Conservation (phyloP, 1,284 basidiomycete genomes). For the Papiliotrema flavescens region DNA sequence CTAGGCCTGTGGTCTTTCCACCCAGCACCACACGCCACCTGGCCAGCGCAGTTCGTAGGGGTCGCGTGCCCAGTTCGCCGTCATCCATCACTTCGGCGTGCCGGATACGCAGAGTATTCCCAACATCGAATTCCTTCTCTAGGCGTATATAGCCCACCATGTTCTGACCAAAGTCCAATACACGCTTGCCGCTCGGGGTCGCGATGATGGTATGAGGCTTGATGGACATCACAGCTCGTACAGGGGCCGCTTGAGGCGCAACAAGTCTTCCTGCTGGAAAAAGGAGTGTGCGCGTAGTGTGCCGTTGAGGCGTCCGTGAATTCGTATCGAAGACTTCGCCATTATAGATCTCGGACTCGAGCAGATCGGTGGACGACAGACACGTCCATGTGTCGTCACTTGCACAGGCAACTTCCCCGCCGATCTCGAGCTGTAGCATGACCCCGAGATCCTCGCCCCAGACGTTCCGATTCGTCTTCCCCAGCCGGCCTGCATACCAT, state of each 20-base stretch:
- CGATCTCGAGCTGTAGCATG: conserved; percentile 24
- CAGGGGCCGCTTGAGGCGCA: conserved; percentile 28
- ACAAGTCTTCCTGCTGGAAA: conserved; percentile 14
- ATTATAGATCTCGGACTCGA: conserved; percentile 31
- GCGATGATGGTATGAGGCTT: conserved; percentile 20
- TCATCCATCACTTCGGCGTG: conserved; percentile 35
- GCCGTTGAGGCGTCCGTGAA: background rate
- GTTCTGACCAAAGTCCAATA: conserved; percentile 43
- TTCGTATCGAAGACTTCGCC: conserved; percentile 26
- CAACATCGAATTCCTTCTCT: background rate
- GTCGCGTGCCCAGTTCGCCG: conserved; percentile 30
- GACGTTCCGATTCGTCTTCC: conserved; percentile 17
- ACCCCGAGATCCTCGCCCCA: conserved; percentile 13
- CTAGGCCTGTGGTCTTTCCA: conserved; percentile 5
- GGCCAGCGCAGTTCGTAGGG: conserved; percentile 19
- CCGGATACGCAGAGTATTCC: conserved; percentile 12
- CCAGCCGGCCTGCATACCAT: conserved; percentile 29
- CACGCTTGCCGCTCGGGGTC: conserved; percentile 27
- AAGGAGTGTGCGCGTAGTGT: background rate
- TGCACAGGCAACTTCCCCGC: conserved; percentile 10
- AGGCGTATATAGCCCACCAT: conserved; percentile 34
- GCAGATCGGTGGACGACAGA: conserved; percentile 20
- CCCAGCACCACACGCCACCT: conserved; percentile 17
- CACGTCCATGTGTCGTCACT: conserved; percentile 27
- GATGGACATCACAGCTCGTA: conserved; percentile 17